Evolutionary conservation across 2,329 filamentous ascomycete species (phyloP), one percentile per base, ranked within the genome.

Genomic region (Apiospora pterosperma): DNA sequence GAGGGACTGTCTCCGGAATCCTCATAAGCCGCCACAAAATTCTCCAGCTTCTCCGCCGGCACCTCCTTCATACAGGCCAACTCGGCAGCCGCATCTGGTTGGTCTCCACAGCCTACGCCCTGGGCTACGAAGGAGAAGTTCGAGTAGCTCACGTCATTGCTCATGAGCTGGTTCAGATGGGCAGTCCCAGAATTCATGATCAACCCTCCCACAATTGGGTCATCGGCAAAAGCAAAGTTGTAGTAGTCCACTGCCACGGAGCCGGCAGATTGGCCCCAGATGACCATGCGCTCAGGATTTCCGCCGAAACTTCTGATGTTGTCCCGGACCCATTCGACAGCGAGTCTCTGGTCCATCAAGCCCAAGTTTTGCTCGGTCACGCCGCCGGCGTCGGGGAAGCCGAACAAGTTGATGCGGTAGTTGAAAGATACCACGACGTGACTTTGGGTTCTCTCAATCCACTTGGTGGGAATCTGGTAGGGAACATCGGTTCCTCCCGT

Each of bases 271-370:
- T 82, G 79, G 14, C 83, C 83, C 69, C 79, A 80, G 8, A 82
- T 72, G 2, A 77, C 77, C 65, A 84, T 82, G 11, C 75, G 73
- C 2, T 72, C 65, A 2, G 74, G 71, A 65, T 82, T 79, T 25
- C 84, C 83, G 60, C 82, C 82, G 68, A 86, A 85, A 3, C 71
- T 72, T 7, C 67, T 75, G 42, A 85, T 80, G 69, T 85, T 84
- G 65, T 79, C 74, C 39, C 76, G 76, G 0, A 83, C 72, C 84
- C 83, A 86, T 71, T 84, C 80, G 0, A 85, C 72, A 1, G 81
- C 82, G 19, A 77, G 69, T 6, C 82, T 79, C 68, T 85, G 82
- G 70, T 87, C 84, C 4, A 80, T 74, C 4, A 85, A 70, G 1
- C 82, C 83, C 8, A 83, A 66, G 64, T 85, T 86, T 61, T 79